Evolutionary conservation across 805 yeast genomes (phyloP).

Genomic region (Ogataea siamensis): DNA sequence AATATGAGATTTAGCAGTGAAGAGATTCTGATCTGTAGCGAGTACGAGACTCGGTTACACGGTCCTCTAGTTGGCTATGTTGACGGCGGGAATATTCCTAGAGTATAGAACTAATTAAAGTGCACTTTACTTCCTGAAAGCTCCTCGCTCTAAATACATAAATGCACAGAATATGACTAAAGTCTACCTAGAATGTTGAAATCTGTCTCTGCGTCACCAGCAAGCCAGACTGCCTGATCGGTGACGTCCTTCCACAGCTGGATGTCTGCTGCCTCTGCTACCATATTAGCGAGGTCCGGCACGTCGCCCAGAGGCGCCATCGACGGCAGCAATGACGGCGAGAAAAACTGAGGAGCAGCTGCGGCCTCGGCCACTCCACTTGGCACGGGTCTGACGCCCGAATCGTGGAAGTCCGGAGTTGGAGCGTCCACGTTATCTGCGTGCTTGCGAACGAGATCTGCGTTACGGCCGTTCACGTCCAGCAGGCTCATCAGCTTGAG

Average conservation of each 20-base stretch:
- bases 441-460: slow-evolving; percentile 53
- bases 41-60: too few relatives aligned
- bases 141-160: too few relatives aligned
- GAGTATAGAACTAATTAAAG: too few relatives aligned
- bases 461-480: slow-evolving; percentile 68
- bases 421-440: slow-evolving; percentile 43
- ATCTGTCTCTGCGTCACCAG: slow-evolving; percentile 43
- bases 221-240: slow-evolving; percentile 72
- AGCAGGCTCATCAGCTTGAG: slow-evolving; percentile 61
- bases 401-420: slow-evolving; percentile 20
- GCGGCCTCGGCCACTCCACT: too few relatives aligned
- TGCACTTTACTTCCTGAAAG: too few relatives aligned
- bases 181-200: slow-evolving; percentile 25
- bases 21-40: too few relatives aligned
- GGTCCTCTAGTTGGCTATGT: too few relatives aligned
- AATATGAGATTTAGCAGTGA: slow-evolving; percentile 1
- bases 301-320: slow-evolving; percentile 36
- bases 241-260: slow-evolving; percentile 78
- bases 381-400: too few relatives aligned
- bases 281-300: slow-evolving; percentile 35
- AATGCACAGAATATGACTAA: too few relatives aligned
- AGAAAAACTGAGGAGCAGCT: slow-evolving; percentile 26
- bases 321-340: slow-evolving; percentile 32
- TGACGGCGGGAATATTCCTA: too few relatives aligned
- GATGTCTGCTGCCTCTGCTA: slow-evolving; percentile 40